phyloP scores from a whole-genome alignment of 257 asterid genomes.

The Eucommia ulmoides region DNA sequence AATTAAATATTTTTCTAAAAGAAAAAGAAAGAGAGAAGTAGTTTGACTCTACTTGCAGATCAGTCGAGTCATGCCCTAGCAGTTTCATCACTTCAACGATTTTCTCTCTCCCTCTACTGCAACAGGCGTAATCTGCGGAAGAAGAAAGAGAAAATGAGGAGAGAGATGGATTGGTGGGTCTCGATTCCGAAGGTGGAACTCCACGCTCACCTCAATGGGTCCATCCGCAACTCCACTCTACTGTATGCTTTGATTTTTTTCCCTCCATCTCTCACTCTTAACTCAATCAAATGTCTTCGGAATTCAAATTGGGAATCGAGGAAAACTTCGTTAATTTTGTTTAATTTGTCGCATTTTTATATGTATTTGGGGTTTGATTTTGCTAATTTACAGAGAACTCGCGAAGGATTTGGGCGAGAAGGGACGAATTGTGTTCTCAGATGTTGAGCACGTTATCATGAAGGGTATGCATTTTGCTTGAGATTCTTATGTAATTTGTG shows the following conservation, averaged over 20 bases:
- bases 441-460: constrained; percentile 61
- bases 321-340: no score
- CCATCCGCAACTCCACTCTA: not conserved
- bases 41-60: no score
- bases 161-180: not conserved
- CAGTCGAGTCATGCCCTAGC: no score
- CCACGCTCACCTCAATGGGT: not conserved
- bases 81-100: no score
- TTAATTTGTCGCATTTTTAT: not conserved
- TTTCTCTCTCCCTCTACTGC: no score
- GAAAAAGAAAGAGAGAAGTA: no score
- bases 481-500: constrained; percentile 5
- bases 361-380: not conserved
- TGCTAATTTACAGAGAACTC: not conserved
- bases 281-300: not conserved
- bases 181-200: not conserved
- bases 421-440: constrained; percentile 3
- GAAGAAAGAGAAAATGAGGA: not conserved
- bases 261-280: not conserved
- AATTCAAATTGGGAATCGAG: not conserved
- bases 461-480: constrained; percentile 33
- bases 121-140: no score
- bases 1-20: no score
- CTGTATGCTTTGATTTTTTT: not conserved
- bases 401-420: not conserved